Conservation (phyloP, 495 filamentous ascomycete genomes). For the Chaetomium tenue region DNA sequence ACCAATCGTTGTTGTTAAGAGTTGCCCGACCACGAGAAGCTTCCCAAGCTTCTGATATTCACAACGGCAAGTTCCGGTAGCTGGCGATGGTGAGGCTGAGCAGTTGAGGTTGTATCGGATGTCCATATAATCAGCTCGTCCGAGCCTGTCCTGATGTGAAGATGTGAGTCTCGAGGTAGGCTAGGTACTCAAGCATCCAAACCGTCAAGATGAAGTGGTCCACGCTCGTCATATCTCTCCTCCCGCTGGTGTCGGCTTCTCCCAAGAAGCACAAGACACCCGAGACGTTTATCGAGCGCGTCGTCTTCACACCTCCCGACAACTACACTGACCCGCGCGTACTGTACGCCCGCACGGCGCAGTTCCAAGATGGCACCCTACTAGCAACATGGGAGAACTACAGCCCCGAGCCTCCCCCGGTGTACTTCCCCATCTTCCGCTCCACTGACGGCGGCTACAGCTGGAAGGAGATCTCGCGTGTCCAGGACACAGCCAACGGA, state of each 20-base stretch:
- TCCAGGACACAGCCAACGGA: conserved; percentile 3
- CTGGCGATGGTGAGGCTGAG: not conserved
- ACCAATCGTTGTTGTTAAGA: not conserved
- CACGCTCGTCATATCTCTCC: conserved; percentile 8
- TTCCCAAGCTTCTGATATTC: not conserved
- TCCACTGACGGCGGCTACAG: conserved; percentile 11
- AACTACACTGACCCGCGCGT: conserved; percentile 10
- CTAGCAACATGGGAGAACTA: conserved; percentile 14
- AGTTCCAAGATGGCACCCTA: conserved; percentile 17
- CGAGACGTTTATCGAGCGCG: not conserved
- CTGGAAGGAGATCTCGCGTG: conserved; percentile 14
- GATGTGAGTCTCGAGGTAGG: not conserved
- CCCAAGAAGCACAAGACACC: conserved; percentile 1
- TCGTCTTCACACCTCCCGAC: conserved; percentile 12
- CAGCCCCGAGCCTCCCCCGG: conserved; percentile 12
- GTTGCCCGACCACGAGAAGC: not conserved
- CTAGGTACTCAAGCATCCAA: not conserved
- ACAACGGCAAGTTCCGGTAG: not conserved
- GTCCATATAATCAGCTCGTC: not conserved
- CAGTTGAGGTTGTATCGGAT: not conserved
- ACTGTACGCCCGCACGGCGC: conserved; percentile 3
- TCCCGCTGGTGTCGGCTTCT: conserved; percentile 12
- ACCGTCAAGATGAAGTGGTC: conserved; percentile 8
- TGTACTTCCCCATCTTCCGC: conserved; percentile 17
- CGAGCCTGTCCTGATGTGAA: not conserved